phyloP scores from a whole-genome alignment of 2,329 filamentous ascomycete genomes.

The Pezicula neosporulosa region DNA sequence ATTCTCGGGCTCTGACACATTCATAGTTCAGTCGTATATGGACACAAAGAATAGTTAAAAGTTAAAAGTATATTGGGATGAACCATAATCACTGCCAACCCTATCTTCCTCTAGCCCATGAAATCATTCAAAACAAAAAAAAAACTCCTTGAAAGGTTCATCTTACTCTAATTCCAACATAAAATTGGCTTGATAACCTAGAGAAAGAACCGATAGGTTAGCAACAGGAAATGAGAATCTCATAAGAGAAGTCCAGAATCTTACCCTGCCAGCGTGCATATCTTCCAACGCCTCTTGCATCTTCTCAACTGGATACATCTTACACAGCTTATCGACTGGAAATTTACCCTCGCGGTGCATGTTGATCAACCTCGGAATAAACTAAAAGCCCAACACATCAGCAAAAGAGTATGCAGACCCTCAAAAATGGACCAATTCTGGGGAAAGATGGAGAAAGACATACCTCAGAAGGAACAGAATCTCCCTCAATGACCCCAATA shows the following conservation, averaged over 20 bases:
- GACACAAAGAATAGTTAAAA: no score
- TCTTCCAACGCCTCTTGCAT: conserved; percentile 21
- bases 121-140: no score
- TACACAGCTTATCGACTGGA: conserved; percentile 30
- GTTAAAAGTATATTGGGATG: no score
- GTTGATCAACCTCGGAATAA: conserved; percentile 29
- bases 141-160: no score
- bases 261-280: conserved; percentile 22
- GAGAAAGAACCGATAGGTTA: background rate
- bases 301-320: conserved; percentile 25
- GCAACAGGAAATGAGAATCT: background rate
- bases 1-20: no score
- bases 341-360: conserved; percentile 30
- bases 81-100: no score
- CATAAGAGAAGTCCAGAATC: background rate
- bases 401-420: background rate
- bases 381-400: conserved; percentile 13
- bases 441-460: conserved; percentile 1
- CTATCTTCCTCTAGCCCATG: no score
- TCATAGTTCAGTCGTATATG: no score
- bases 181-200: background rate
- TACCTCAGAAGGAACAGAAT: conserved; percentile 17
- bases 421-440: background rate
- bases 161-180: background rate
- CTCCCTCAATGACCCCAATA: conserved; percentile 31